Evolutionary conservation across 2,329 filamentous ascomycete species (phyloP).

Genomic region (Aspergillus arachidicola): DNA sequence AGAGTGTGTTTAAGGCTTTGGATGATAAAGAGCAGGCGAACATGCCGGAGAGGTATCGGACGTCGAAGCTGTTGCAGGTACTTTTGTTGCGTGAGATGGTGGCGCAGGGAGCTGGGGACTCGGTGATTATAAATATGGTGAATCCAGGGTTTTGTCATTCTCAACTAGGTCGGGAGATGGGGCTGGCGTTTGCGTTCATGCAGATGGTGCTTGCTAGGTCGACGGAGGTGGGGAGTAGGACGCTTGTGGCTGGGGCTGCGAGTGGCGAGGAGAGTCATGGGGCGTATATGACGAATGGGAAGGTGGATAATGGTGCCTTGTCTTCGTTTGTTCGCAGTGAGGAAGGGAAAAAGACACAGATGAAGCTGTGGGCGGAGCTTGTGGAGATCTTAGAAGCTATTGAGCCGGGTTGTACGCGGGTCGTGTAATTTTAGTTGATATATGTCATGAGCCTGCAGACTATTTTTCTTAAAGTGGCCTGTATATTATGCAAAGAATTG

Average conservation of each 20-base stretch:
- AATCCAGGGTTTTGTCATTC: constrained; percentile 59
- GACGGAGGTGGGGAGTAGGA: constrained; percentile 53
- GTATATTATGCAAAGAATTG: background rate
- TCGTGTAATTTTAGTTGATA: background rate
- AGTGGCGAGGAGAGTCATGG: constrained; percentile 50
- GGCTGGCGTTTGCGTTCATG: constrained; percentile 13
- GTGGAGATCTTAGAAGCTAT: constrained; percentile 45
- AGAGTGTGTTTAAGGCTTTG: constrained; percentile 41
- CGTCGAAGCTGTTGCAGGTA: constrained; percentile 54
- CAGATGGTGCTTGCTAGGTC: constrained; percentile 44
- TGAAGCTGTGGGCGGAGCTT: constrained; percentile 50
- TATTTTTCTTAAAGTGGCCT: too few relatives aligned
- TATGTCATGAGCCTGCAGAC: background rate
- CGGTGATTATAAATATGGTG: constrained; percentile 54
- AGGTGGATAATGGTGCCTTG: constrained; percentile 29
- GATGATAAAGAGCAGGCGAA: constrained; percentile 37
- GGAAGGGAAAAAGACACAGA: constrained; percentile 41
- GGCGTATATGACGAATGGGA: constrained; percentile 46
- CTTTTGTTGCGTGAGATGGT: constrained; percentile 47
- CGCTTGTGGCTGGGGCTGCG: constrained; percentile 41
- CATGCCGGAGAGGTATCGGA: constrained; percentile 47
- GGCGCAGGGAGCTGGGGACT: constrained; percentile 25
- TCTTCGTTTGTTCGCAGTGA: constrained; percentile 43
- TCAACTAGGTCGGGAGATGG: constrained; percentile 44
- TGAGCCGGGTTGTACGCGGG: constrained; percentile 34